These are phyloP conservation scores for Fomitopsis betulina DNA, from an alignment of 1,284 basidiomycete genomes.

Conservation along the genomic window DNA sequence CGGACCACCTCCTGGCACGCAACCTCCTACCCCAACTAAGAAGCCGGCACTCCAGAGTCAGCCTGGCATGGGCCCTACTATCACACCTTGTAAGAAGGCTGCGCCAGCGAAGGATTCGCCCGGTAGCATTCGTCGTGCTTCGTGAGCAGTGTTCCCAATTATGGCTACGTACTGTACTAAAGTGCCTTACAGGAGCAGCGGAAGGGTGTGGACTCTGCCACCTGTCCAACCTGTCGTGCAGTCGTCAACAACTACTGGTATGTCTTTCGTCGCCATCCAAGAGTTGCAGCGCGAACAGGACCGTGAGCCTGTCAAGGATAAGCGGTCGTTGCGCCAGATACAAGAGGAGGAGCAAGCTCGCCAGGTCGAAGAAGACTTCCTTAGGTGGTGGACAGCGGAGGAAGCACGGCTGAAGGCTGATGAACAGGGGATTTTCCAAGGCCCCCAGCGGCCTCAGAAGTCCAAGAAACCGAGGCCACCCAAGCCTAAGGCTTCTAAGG, in stretches of 20 bases:
- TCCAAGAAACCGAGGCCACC: conserved; percentile 8
- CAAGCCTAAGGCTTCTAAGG: conserved; percentile 2
- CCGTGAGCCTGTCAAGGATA: conserved; percentile 39
- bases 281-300: conserved; percentile 63
- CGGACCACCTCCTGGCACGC: not conserved
- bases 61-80: conserved; percentile 51
- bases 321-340: conserved; percentile 72
- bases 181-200: conserved; percentile 31
- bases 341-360: conserved; percentile 76
- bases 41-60: conserved; percentile 10
- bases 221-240: conserved; percentile 41
- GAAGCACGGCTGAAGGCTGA: conserved; percentile 55
- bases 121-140: conserved; percentile 35
- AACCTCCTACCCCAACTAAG: conserved; percentile 6
- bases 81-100: conserved; percentile 49
- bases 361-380: conserved; percentile 70
- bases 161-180: not conserved
- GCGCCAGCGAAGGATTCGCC: conserved; percentile 25
- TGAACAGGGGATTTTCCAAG: conserved; percentile 9
- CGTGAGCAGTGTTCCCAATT: conserved; percentile 36
- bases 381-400: conserved; percentile 84
- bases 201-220: conserved; percentile 52
- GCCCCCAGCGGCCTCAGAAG: conserved; percentile 7
- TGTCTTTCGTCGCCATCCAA: conserved; percentile 84
- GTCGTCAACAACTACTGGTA: conserved; percentile 32